Evolutionary conservation across 2,329 filamentous ascomycete species (phyloP), one percentile per base, ranked within the genome.

Genomic region (Ophiostoma ulmi): DNA sequence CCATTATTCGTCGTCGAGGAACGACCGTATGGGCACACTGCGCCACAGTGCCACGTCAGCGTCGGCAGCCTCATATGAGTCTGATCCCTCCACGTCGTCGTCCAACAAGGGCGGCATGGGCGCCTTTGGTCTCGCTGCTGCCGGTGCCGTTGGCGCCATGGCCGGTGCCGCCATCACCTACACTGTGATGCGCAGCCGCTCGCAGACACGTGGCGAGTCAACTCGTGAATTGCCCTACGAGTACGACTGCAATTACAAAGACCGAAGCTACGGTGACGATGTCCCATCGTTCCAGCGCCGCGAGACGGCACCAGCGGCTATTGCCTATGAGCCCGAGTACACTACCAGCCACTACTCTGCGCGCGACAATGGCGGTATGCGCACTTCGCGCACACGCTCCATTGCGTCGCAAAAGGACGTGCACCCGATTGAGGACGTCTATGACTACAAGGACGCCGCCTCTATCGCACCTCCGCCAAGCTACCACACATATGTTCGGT

Each of bases 91-190:
- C 3, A 68, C 70, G 48, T 52, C 68, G 72, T 80, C 77, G 69
- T 78, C 79, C 38, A 78, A 74, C 5, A 80, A 86, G 55, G 84
- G 83, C 68, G 83, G 87, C 58, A 84, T 95, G 65, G 69, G 91
- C 8, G 82, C 96, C 13, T 84, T 97, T 10, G 77, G 77, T 8
- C 75, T 67, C 63, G 76, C 75, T 20, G 76, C 76, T 14, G 72
- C 71, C 1, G 67, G 70, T 22, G 67, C 44, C 11, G 72, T 73
- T 1, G 67, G 70, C 35, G 67, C 44, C 17, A 92, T 91, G 20
- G 91, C 91, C 22, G 91, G 91, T 55, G 91, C 90, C 48, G 91
- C 90, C n/a, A 73, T 86, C 31, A 83, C 91, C 11, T 97, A 95
- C 79, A 88, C 88, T 31, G 89, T 93, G 81, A 84, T 88, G 73